Evolutionary conservation across 768 basidiomycete species (phyloP).

Genomic region (Tylopilus plumbeoviolaceoides): DNA sequence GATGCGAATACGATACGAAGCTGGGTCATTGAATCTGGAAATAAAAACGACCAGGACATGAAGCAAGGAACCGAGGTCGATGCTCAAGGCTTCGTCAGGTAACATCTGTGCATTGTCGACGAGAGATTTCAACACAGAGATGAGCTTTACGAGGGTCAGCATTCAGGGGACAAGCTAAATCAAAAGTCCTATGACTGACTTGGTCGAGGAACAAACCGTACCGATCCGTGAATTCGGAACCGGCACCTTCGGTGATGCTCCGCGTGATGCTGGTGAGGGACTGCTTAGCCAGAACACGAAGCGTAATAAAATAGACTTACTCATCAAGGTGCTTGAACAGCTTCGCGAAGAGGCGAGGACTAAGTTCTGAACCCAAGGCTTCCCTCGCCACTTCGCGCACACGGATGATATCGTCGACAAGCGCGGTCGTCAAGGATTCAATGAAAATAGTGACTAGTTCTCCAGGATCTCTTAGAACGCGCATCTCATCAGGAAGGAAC

Average conservation of each 20-base stretch:
- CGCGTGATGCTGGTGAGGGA: conserved; percentile 42
- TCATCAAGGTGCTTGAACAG: conserved; percentile 70
- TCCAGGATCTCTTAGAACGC: conserved; percentile 55
- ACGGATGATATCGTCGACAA: conserved; percentile 58
- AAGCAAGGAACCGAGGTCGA: conserved; percentile 61
- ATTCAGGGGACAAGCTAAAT: background rate
- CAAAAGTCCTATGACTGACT: conserved; percentile 34
- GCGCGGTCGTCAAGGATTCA: conserved; percentile 59
- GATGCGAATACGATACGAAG: conserved; percentile 60
- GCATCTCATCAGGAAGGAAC: conserved; percentile 67
- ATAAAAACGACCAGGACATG: conserved; percentile 61
- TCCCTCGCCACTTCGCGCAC: conserved; percentile 79
- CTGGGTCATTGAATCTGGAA: conserved; percentile 51
- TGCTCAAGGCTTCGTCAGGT: conserved; percentile 55
- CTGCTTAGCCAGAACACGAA: background rate
- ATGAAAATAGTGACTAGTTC: conserved; percentile 65
- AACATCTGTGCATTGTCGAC: conserved; percentile 65
- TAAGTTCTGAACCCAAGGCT: conserved; percentile 76
- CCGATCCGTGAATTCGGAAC: conserved; percentile 37
- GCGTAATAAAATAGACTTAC: conserved; percentile 40
- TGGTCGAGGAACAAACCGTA: conserved; percentile 66
- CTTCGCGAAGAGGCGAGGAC: conserved; percentile 60
- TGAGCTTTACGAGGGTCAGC: conserved; percentile 46
- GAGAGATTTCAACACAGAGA: conserved; percentile 70
- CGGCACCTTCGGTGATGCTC: conserved; percentile 45